Percentiles rank a stretch among this genome's conserved stretches.
These are phyloP conservation scores for Podochytrium sp. DNA, from an alignment of 192 early-diverging fungal genomes.

Conservation along the genomic window DNA sequence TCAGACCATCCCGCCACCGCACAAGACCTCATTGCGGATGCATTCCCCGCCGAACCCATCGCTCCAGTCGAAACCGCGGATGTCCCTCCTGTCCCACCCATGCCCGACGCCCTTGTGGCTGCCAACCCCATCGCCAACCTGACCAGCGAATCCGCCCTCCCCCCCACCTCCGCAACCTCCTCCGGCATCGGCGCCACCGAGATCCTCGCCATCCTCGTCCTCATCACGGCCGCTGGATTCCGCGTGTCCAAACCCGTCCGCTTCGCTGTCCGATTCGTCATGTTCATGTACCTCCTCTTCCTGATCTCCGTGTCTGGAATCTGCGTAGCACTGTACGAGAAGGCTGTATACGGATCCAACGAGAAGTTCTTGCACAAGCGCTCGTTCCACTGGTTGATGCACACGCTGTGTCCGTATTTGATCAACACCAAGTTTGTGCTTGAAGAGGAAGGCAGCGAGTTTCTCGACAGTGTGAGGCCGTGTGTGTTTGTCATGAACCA, in stretches of 20 bases:
- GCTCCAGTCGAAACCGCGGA: no score
- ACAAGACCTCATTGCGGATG: no score
- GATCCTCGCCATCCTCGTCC: neutral
- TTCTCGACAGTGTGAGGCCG: conserved; percentile 29
- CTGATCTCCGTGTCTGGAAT: neutral
- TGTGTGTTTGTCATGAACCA: conserved; percentile 64
- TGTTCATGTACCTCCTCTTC: neutral
- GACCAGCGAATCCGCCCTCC: no score
- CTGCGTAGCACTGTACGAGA: neutral
- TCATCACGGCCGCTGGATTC: neutral
- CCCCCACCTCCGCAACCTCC: no score
- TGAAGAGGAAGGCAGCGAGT: conserved; percentile 29
- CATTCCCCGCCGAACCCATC: no score
- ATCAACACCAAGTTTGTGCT: conserved; percentile 11
- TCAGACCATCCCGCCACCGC: no score
- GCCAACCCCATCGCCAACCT: no score
- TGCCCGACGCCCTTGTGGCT: no score
- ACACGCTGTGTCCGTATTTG: neutral
- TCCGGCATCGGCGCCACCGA: no score
- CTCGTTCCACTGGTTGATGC: neutral
- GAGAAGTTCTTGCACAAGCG: neutral
- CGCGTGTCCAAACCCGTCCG: neutral
- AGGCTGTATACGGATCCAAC: neutral
- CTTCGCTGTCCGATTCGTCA: neutral
- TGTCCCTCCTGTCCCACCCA: no score